Percentiles rank a stretch among this genome's conserved stretches.
Conservation (phyloP, 345 rosid species). For the Toxicodendron radicans region DNA sequence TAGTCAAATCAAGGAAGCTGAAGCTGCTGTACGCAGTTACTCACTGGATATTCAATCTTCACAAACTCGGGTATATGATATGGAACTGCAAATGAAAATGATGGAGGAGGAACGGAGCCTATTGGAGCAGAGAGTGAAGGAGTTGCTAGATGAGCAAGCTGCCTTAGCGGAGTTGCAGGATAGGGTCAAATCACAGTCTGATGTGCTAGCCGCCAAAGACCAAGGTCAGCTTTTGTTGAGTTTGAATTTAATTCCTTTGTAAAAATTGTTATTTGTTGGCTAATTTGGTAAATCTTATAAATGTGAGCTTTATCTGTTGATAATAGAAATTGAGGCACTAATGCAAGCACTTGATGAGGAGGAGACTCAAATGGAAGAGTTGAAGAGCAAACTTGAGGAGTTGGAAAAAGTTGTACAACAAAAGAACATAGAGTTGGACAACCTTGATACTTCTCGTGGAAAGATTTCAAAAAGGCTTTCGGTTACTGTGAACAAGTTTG, state of each 20-base stretch:
- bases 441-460: conserved; percentile 76
- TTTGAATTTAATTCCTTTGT: conserved; percentile 20
- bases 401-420: conserved; percentile 59
- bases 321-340: conserved; percentile 81
- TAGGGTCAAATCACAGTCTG: conserved; percentile 52
- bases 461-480: conserved; percentile 83
- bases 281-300: conserved; percentile 6
- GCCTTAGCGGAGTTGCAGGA: conserved; percentile 49
- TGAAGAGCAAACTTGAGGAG: conserved; percentile 56
- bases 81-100: conserved; percentile 55
- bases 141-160: conserved; percentile 60
- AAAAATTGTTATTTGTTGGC: background rate
- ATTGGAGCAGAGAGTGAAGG: conserved; percentile 53
- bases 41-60: conserved; percentile 69
- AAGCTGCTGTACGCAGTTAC: conserved; percentile 61
- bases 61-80: conserved; percentile 42
- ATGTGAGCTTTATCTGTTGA: conserved; percentile 14
- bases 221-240: conserved; percentile 53
- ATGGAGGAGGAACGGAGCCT: conserved; percentile 49
- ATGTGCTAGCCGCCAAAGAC: conserved; percentile 67
- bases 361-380: conserved; percentile 87
- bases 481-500: conserved; percentile 76
- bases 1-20: conserved; percentile 88
- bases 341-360: conserved; percentile 99
- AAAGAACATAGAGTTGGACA: conserved; percentile 66